Evolutionary conservation across 1,284 basidiomycete species (phyloP).

Genomic region (Puccinia novopanici): DNA sequence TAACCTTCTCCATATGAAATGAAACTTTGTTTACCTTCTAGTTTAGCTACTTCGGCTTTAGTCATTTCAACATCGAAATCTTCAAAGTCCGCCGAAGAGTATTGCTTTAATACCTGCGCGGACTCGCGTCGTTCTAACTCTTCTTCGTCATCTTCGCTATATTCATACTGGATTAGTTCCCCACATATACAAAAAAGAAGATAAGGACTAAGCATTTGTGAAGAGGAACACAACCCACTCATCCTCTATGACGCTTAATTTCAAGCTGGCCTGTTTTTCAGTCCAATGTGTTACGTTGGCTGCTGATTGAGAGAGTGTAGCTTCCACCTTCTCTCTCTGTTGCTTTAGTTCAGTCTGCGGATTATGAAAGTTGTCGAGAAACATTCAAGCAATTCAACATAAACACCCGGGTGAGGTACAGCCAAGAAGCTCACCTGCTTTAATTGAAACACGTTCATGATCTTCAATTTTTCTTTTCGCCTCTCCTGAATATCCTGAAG

Average conservation of each 20-base stretch:
- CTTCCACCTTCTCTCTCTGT: conserved; percentile 73
- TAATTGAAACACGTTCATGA: conserved; percentile 79
- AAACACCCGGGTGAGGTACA: conserved; percentile 1
- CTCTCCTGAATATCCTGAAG: conserved; percentile 74
- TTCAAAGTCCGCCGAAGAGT: conserved; percentile 75
- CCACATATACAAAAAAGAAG: conserved; percentile 63
- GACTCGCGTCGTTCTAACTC: conserved; percentile 64
- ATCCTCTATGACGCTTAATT: conserved; percentile 81
- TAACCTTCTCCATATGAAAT: neutral
- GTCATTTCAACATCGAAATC: conserved; percentile 73
- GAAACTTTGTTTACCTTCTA: conserved; percentile 70
- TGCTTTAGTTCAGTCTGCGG: conserved; percentile 54
- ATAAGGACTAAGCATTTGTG: conserved; percentile 32
- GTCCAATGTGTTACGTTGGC: conserved; percentile 70
- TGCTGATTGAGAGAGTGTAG: conserved; percentile 69
- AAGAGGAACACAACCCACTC: conserved; percentile 57
- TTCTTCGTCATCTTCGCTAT: conserved; percentile 58
- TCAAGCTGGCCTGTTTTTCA: conserved; percentile 73
- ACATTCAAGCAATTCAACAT: neutral
- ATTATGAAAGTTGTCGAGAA: neutral
- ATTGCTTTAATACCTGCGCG: conserved; percentile 69
- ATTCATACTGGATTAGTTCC: conserved; percentile 63
- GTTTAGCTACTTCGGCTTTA: conserved; percentile 73
- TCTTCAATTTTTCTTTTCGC: conserved; percentile 75
- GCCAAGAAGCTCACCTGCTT: conserved; percentile 68